Base-by-base conservation (phyloP, 2,329 filamentous ascomycete species). In the Xylaria digitata region DNA sequence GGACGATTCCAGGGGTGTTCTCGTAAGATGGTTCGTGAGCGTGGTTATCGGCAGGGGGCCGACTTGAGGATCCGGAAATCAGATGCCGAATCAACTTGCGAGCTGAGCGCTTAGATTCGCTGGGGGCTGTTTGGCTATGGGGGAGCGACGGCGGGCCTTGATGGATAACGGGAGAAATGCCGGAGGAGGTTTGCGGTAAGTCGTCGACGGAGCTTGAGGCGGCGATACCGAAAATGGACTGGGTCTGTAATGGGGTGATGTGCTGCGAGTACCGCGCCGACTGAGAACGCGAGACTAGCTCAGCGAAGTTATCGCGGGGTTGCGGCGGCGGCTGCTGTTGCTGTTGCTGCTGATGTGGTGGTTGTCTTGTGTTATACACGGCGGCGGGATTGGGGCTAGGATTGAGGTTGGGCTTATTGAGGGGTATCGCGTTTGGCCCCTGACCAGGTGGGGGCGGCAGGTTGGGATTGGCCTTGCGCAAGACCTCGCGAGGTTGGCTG, bases 21-120 rank as follows among this genome's bases (percentile, higher is more conserved):
- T 85, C 84, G 81, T 86, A 84, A 60, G 80, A 75, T 68, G 72
- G 73, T 63, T 80, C 76, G 68, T 73, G 73, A 8, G 65, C 34
- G 58, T 75, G 71, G 30, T 74, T 77, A 54, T 77, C 75, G 52
- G 74, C 74, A 70, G 73, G 72, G 73, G 74, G 78, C 76, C 70
- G 67, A 55, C 66, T 75, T 9, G 71, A 72, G 54, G 80, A 80
- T 70, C 82, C 80, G 63, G 80, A 79, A 68, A 87, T 82, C 69
- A 87, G 84, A 71, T 82, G 85, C 77, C 83, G 87, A 76, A 88
- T 82, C 68, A 87, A 77, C 73, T 83, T 85, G 70, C 85, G 82
- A 49, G 84, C 83, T 50, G 83, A 85, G 67, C 83, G 83, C 73
- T 85, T 84, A 66, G 73, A 64, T 74, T 86, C 78, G 60, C 77